Base-by-base conservation (phyloP, 768 basidiomycete species). In the Mrakia hoshinonis region DNA sequence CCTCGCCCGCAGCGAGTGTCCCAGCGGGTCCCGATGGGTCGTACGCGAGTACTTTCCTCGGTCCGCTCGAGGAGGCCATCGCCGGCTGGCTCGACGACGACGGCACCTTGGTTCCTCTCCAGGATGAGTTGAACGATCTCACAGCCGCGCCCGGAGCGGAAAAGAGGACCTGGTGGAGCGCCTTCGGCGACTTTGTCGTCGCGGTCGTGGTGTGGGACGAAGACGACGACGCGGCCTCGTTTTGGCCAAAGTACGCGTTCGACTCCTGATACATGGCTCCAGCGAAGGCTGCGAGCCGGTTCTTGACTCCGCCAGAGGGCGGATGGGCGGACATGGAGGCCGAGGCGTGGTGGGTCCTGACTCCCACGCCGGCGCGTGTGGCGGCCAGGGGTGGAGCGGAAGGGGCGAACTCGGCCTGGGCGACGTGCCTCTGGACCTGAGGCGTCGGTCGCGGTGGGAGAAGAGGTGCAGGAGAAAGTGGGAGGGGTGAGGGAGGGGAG, bases 1-100 rank as follows among this genome's bases (percentile, higher is more conserved):
- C 86, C 34, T 70, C 58, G 20, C 62, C 62, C 6, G 31, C 26
- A 7, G 10, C 60, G 29, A 58, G 48, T 31, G 24, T 29, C 46
- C 43, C 51, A n/a, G 39, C 51, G 39, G 18, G n/a, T 24, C 38
- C 64, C 46, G 34, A 49, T 12, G 55, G 52, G 39, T 65, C 55
- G 46, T 48, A 67, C 29, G 15, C 31, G 18, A 31, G 5, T 29
- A 18, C 24, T 24, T 38, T 49, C 18, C 22, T 58, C 31, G 46
- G 43, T 31, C 34, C 11, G 24, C 15, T 67, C 38, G 38, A 36
- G 49, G 31, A 49, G 48, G 49, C 15, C 26, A 15, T 22, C 24
- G 26, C 22, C 49, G n/a, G 31, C n/a, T 22, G 26, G n/a, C 39
- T 20, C 20, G 36, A 12, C 5, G 60, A 31, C 15, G 22, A 15